Evolutionary conservation across 805 yeast species (phyloP), one percentile per base, ranked within the genome.

Genomic region (Pichia sporocuriosa): DNA sequence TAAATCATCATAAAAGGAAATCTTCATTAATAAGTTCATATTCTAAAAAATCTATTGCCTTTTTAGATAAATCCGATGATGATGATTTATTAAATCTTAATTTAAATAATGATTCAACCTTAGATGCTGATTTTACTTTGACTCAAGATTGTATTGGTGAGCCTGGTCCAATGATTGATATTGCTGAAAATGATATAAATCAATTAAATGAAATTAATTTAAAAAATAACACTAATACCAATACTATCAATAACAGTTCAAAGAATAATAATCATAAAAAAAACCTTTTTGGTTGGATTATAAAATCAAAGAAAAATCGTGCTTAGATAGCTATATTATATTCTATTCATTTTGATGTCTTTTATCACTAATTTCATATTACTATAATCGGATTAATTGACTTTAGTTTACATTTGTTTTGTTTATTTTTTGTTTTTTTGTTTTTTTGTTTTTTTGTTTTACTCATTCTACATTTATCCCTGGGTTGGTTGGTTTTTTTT

Each of bases 141-240:
- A 55, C 57, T 8, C 58, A 50, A 26, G 59, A 55, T 13, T 35
- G 35, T n/a, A 22, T 59, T 13, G 64, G 64, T 31, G 63, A 60
- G 37, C 65, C 65, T 4, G 65, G 65, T 12, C 65, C 65, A n/a
- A 60, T 60, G 56, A 42, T 59, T 35, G 53, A 53, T 37, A 38
- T 51, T 24, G 23, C 22, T 24, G 32, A 31, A 19, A 35, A 38
- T 31, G 42, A 44, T 40, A 25, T 34, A 9, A 40, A 29, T 20
- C 21, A n/a, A 13, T 21, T 30, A 24, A 28, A 42, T 37, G 28
- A 38, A 4, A 33, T 28, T 10, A 27, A 32, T 12, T 11, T 22
- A 17, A 23, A 21, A 10, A 24, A 40, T 15, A 27, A 39, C 12
- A 28, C 32, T 13, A 38, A 20, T 21, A 23, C 25, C 2, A 20